Evolutionary conservation across 2,329 filamentous ascomycete species (phyloP).

Genomic region (Neonectria hederae): DNA sequence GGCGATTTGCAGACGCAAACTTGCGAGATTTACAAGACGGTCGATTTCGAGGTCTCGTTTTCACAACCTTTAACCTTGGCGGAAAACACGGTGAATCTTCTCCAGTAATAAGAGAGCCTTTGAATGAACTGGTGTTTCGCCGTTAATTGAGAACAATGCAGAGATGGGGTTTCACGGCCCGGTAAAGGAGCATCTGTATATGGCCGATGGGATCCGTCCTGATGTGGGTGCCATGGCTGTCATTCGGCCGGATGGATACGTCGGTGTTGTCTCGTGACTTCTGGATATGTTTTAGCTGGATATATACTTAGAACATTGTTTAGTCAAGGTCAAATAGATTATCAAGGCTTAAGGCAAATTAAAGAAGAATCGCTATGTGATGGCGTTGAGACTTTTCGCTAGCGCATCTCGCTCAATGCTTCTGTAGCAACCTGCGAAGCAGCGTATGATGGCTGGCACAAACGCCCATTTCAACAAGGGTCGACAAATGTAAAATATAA

Average conservation of each 20-base stretch:
- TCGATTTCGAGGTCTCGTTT: slow-evolving; percentile 15
- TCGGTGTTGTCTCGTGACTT: not conserved
- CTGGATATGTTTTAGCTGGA: not conserved
- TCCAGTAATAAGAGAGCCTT: slow-evolving; percentile 10
- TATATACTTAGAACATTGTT: not conserved
- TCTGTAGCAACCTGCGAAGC: too few relatives aligned
- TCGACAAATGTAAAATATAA: too few relatives aligned
- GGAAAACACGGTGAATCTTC: slow-evolving; percentile 7
- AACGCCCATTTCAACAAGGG: too few relatives aligned
- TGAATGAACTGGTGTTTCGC: slow-evolving; percentile 21
- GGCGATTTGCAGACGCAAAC: slow-evolving; percentile 21
- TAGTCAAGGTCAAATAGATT: not conserved
- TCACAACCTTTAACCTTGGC: slow-evolving; percentile 13
- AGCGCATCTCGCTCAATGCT: too few relatives aligned
- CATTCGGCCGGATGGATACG: not conserved
- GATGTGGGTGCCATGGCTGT: not conserved
- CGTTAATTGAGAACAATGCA: slow-evolving; percentile 10
- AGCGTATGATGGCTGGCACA: too few relatives aligned
- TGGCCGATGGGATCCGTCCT: not conserved
- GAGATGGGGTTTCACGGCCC: slow-evolving; percentile 23
- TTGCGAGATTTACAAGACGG: slow-evolving; percentile 23
- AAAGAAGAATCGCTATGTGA: too few relatives aligned
- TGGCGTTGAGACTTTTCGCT: too few relatives aligned
- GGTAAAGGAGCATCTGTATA: slow-evolving; percentile 17
- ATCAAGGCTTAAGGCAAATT: too few relatives aligned